These are phyloP conservation scores for Jaminaea rosea DNA, from an alignment of 1,284 basidiomycete genomes.

Conservation along the genomic window DNA sequence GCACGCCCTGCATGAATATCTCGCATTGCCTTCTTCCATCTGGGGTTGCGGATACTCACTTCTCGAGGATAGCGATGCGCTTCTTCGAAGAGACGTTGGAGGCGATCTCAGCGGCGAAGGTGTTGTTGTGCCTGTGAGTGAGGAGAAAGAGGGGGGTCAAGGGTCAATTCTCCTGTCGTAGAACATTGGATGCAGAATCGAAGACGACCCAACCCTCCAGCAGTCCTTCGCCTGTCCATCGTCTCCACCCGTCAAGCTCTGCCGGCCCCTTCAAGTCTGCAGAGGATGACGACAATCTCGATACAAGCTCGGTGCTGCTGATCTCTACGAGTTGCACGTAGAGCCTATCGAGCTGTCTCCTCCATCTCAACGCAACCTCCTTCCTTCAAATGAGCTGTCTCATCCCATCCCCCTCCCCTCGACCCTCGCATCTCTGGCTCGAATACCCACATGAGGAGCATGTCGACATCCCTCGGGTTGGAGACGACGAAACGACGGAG, in stretches of 20 bases:
- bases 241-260: too few species aligned
- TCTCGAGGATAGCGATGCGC: conserved; percentile 82
- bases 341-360: neutral
- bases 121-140: conserved; percentile 92
- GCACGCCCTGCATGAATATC: too few species aligned
- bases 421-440: neutral
- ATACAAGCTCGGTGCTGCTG: too few species aligned
- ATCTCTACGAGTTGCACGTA: too few species aligned
- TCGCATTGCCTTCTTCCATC: too few species aligned
- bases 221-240: too few species aligned
- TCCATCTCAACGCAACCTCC: neutral
- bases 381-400: neutral
- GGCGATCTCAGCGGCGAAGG: conserved; percentile 90
- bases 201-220: too few species aligned
- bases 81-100: conserved; percentile 96
- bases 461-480: conserved; percentile 44
- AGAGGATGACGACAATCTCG: too few species aligned
- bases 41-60: conserved; percentile 58
- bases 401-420: neutral
- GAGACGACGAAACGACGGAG: conserved; percentile 45
- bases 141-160: neutral
- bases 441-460: conserved; percentile 42
- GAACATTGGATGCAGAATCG: too few species aligned
- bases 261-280: too few species aligned
- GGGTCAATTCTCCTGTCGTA: too few species aligned